phyloP scores from a whole-genome alignment of 78 protist genomes.

The Emiliania huxleyi region DNA sequence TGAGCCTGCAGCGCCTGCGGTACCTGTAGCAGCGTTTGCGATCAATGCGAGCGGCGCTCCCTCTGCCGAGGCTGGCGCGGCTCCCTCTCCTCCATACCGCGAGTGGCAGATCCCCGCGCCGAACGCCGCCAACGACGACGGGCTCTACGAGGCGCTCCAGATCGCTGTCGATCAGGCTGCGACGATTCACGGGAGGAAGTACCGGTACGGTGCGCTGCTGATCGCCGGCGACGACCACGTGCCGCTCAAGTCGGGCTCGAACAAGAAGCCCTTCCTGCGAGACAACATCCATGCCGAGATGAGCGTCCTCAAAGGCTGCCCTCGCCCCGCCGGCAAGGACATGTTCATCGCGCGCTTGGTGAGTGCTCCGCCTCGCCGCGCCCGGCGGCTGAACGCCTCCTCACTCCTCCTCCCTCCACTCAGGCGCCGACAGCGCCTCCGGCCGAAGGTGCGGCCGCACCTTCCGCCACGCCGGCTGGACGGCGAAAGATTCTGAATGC shows the following conservation, averaged over 20 bases:
- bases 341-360: neutral
- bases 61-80: too few species aligned
- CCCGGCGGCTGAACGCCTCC: too few species aligned
- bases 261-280: neutral
- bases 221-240: neutral
- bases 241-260: neutral
- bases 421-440: neutral
- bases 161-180: neutral
- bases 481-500: neutral
- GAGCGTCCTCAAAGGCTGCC: neutral
- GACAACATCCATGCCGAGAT: conserved; percentile 8
- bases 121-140: too few species aligned
- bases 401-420: too few species aligned
- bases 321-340: neutral
- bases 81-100: too few species aligned
- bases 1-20: too few species aligned
- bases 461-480: too few species aligned
- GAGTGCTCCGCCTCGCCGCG: too few species aligned
- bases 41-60: too few species aligned
- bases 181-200: neutral
- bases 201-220: neutral
- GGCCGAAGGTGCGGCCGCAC: neutral
- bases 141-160: neutral
- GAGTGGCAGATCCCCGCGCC: too few species aligned
- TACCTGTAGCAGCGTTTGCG: too few species aligned